Conservation (phyloP, 1,284 basidiomycete species). For the Marasmius sp. region DNA sequence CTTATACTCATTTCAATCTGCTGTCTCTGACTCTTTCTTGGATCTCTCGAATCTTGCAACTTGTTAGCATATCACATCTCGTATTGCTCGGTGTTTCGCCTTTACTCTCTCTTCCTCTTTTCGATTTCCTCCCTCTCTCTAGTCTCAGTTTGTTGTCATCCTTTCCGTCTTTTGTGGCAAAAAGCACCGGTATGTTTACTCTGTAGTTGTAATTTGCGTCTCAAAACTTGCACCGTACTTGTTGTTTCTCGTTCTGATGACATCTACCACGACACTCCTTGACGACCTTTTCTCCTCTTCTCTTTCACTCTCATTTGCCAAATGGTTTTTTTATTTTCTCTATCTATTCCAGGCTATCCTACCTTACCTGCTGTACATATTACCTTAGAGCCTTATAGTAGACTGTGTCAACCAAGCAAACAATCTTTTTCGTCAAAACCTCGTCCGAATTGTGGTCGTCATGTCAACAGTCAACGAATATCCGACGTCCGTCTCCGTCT, state of each 20-base stretch:
- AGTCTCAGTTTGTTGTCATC: not conserved
- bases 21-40: not conserved
- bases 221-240: not conserved
- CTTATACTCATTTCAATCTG: not conserved
- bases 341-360: not conserved
- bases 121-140: not conserved
- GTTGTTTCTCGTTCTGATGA: not conserved
- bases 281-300: not conserved
- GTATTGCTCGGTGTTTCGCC: not conserved
- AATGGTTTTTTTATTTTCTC: not conserved
- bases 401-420: too few relatives aligned
- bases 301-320: not conserved
- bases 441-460: too few relatives aligned
- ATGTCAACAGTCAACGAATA: too few relatives aligned
- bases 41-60: not conserved
- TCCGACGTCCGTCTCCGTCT: too few relatives aligned
- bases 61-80: not conserved
- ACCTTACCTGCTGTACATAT: not conserved
- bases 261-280: conserved; percentile 1
- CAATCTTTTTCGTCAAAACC: too few relatives aligned
- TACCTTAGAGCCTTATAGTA: too few relatives aligned
- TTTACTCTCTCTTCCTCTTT: not conserved
- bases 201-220: not conserved
- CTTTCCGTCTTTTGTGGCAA: not conserved
- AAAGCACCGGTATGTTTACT: conserved; percentile 1